Evolutionary conservation across 768 basidiomycete genomes (phyloP), one percentile per base, ranked within the genome.

Genomic region (Boletellus sp.): DNA sequence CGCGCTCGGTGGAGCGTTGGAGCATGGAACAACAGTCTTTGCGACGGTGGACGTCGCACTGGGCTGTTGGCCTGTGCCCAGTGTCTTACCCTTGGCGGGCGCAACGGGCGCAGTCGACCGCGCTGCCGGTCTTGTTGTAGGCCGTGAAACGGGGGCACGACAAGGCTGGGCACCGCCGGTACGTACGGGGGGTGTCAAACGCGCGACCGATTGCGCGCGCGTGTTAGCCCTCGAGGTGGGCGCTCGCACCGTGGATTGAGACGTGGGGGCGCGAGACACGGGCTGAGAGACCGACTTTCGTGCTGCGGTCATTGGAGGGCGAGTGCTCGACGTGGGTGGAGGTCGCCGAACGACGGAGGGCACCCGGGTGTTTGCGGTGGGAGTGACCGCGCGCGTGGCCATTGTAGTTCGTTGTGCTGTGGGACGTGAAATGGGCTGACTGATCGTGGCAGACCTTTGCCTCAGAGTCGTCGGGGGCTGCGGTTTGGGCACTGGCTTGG

Each of bases 191-290:
- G 66, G 65, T 4, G 59, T 54, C 10, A 56, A 55, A 22, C 57
- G 63, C 2, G 40, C 4, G 9, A 40, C 44, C 2, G 59, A 61
- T 7, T 55, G 51, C 12, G 53, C 49, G n/a, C 58, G 56, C 6
- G 65, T 62, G 3, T 56, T 60, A 8, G 56, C 48, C 37, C 57
- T 48, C 16, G 60, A 61, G 16, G 44, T 5, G 1, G 62, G 51
- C 1, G 47, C 50, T n/a, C 52, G 49, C 8, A 50, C 34, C 13
- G 54, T 56, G 1, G 64, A 59, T 20, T 65, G 62, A 10, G 57
- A 52, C 6, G 63, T 57, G 32, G 58, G 52, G 10, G 59, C 50
- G n/a, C 61, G 64, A 0, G 64, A 61, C 42, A 52, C 52, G 2
- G 63, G 59, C 16, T 56, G 64, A 6, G 63, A 66, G 20, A 44